These are phyloP conservation scores for Aristolochia californica DNA, from an alignment of 164 flowering plant species.

Conservation along the genomic window DNA sequence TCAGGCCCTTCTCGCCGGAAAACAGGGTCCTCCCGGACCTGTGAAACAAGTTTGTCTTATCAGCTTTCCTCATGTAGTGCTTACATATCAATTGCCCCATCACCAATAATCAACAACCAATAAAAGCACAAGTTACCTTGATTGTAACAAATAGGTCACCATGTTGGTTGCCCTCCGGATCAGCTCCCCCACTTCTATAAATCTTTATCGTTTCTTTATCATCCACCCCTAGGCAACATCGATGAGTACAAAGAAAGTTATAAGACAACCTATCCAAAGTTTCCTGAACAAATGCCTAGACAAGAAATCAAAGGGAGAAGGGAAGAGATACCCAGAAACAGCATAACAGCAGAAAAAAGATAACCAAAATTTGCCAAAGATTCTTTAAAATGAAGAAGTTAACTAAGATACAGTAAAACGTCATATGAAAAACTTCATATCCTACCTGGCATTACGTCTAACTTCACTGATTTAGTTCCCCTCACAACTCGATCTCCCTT, in stretches of 20 bases:
- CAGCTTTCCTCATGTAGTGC: neutral
- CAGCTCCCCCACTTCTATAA: slow-evolving; percentile 73
- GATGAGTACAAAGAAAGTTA: neutral
- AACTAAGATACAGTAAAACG: too few relatives aligned
- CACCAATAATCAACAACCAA: neutral
- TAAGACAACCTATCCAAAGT: neutral
- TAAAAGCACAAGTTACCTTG: slow-evolving; percentile 31
- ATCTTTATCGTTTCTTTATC: slow-evolving; percentile 60
- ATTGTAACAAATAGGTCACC: slow-evolving; percentile 86
- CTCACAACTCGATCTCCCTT: slow-evolving; percentile 52
- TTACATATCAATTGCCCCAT: neutral
- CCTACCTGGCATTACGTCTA: slow-evolving; percentile 67
- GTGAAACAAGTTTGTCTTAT: slow-evolving; percentile 1
- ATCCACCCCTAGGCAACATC: slow-evolving; percentile 62
- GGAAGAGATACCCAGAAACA: neutral
- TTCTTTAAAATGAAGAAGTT: too few relatives aligned
- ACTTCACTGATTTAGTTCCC: slow-evolving; percentile 62
- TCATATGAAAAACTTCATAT: too few relatives aligned
- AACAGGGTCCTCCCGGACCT: slow-evolving; percentile 90
- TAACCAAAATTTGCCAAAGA: too few relatives aligned
- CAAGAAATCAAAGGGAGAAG: neutral
- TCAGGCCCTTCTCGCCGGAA: slow-evolving; percentile 90
- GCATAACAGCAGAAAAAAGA: neutral
- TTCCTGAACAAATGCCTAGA: too few relatives aligned
- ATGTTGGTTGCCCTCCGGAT: slow-evolving; percentile 89